Base-by-base conservation (phyloP, 495 filamentous ascomycete species). In the Sabuloglossum arenarium region DNA sequence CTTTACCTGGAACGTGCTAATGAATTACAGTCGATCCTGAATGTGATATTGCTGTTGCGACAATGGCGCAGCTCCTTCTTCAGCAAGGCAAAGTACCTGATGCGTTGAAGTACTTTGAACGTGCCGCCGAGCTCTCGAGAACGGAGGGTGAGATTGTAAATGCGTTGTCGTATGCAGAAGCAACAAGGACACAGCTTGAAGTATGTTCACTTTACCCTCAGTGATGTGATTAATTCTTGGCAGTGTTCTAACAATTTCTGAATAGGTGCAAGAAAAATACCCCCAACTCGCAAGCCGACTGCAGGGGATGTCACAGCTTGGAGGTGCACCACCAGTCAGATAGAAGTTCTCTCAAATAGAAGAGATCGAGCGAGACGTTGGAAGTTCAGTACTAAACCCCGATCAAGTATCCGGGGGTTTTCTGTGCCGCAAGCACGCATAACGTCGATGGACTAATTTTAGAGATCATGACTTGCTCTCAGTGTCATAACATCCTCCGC, bases 31-130 rank as follows among this genome's bases (percentile, higher is more conserved):
- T 99, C 64, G 91, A 99, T 64, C 91, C 93, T 31, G 91, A 99
- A 67, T 97, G 91, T 65, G 91, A 99, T 65, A 97, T 99, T 63
- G 91, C 91, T 50, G 91, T 99, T 23, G 91, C 93, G 45, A 99
- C 91, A 45, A 97, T 99, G 91, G 91, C 91, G 6, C 91, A 99
- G 68, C 75, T 99, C n/a, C 79, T 97, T 28, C 76, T 99, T 23
- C 93, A 99, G 66, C 91, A 97, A 71, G 90, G 90, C 64, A 94
- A 95, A 72, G 93, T 97, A 37, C 85, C 81, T 21, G 86, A 96
- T 58, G 91, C 91, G 1, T 80, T 99, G 46, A 87, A 85, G 69
- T 97, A 97, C 73, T 99, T 99, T 62, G 88, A 97, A 74, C 82
- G 86, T 30, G 91, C 91, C 1, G 91, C 91, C 12, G 86, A 94